Evolutionary conservation across 1,284 basidiomycete species (phyloP), one percentile per base, ranked within the genome.

Genomic region (Hypsizygus ulmarius): DNA sequence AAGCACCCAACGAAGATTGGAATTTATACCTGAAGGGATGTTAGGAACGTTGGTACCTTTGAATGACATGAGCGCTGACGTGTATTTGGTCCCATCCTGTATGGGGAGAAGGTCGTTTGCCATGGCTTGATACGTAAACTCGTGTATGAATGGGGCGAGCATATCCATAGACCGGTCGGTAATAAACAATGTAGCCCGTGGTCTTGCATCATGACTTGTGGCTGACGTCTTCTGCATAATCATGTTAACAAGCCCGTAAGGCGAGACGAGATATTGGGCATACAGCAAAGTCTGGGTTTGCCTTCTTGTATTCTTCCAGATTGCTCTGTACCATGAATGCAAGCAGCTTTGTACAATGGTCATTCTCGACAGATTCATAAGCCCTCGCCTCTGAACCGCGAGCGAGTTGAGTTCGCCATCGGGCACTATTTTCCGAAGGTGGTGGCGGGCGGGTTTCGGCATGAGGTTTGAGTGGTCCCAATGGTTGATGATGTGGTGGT

Each of bases 81-180:
- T 84, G 69, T 98, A 99, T 65, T 79, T 84, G 2, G 76, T 79
- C 19, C 94, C 96, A 54, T 94, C 83, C 49, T 91, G 81, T 49
- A 99, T 91, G 14, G 87, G 83, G 1, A 99, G 76, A 25, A 99
- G 69, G 66, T 99, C 97, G 60, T 96, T 94, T 43, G 86, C 88
- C 97, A 99, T 99, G 0, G 97, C 96, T 67, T 99, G 97, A 66
- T 99, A 99, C 33, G 94, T 97, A 64, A 99, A 99, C 62, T 99
- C 97, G 65, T 99, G 97, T 37, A 98, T 66, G 54, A 98, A 81
- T 0, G 97, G 96, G 1, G 93, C 88, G 12, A 89, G 66, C 52
- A 87, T 84, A 68, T 99, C 97, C 88, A 99, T 94, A 2, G 93
- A 82, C 12, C 97, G 83, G 67, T 99, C 97, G 1, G 95, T 96